Evolutionary conservation across 768 basidiomycete species (phyloP).

Genomic region (Trametes cingulata): DNA sequence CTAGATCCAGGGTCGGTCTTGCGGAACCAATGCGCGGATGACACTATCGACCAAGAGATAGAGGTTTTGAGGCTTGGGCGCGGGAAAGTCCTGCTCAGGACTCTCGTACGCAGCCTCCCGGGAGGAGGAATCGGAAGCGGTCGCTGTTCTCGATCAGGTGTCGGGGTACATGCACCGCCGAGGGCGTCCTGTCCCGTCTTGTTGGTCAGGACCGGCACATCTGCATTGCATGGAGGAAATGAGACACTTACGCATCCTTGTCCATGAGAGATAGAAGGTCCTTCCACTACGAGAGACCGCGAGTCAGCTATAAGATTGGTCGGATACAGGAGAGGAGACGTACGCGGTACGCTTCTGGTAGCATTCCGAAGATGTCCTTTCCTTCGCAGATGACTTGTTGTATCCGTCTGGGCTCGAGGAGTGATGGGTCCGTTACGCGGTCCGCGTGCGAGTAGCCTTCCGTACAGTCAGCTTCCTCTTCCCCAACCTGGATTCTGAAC

Average conservation of each 20-base stretch:
- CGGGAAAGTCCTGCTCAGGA: background rate
- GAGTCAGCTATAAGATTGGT: background rate
- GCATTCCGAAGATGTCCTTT: conserved; percentile 64
- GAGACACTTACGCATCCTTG: conserved; percentile 48
- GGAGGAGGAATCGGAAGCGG: conserved; percentile 52
- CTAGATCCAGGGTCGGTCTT: no score
- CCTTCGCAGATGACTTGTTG: conserved; percentile 60
- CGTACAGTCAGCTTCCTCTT: conserved; percentile 32
- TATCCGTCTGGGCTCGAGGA: conserved; percentile 52
- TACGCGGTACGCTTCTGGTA: conserved; percentile 62
- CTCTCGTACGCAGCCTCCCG: conserved; percentile 52
- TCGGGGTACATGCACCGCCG: conserved; percentile 54
- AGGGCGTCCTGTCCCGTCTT: conserved; percentile 34
- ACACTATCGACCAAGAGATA: no score
- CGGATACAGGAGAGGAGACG: conserved; percentile 24
- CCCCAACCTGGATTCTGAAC: no score
- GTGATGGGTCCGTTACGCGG: conserved; percentile 51
- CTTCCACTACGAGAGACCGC: conserved; percentile 41
- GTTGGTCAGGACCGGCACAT: conserved; percentile 2
- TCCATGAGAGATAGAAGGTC: conserved; percentile 55
- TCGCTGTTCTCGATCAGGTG: conserved; percentile 53
- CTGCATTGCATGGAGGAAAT: background rate
- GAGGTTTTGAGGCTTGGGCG: no score
- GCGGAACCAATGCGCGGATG: no score
- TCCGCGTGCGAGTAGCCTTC: conserved; percentile 57